Base-by-base conservation (phyloP, 2,329 filamentous ascomycete genomes). In the Xylariaceae sp. region DNA sequence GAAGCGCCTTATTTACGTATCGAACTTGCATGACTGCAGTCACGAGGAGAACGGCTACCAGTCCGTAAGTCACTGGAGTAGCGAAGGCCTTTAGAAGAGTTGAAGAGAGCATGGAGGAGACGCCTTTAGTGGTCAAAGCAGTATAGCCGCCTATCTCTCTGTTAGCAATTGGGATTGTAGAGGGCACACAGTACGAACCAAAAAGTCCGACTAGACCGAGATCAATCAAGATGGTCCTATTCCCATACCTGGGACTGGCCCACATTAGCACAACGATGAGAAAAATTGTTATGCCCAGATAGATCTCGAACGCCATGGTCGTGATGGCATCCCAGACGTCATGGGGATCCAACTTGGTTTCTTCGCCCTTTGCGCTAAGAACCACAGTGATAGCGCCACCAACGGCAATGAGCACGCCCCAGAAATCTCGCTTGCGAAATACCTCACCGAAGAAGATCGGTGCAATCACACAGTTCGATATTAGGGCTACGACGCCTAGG, bases 21-120 rank as follows among this genome's bases (percentile, higher is more conserved):
- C 91, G 93, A 64, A 99, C 93, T 74, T 99, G 94, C 88, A 97
- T 92, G 55, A 99, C 78, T 6, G 94, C 94, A 1, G 93, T 97
- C 39, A 78, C 82, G 15, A 94, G 79, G 21, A 99, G 81, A 42
- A 97, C 81, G 44, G 88, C 77, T 7, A 94, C 72, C n/a, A 99
- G 82, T 1, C 86, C 82, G 68, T 97, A 99, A 16, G 92, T 95
- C 56, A 99, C 88, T 0, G 93, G 92, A 29, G 93, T 97, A 0
- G 91, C 88, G 59, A 99, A 90, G 13, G 91, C 91, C 64, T 89
- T 85, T 81, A 92, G 91, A 16, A 97, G 82, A 0, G 89, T 96
- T 44, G 91, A 92, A 0, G 94, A 97, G 16, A 99, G 81, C 75
- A 99, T 87, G 0, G 94, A 97, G 1, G 94, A 93, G 32, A 99